A percentile compares a stretch with the other conserved stretches of the same genome.
Evolutionary conservation across 371 early-diverging fungal genomes (phyloP).

Genomic region (Mucor sp.): DNA sequence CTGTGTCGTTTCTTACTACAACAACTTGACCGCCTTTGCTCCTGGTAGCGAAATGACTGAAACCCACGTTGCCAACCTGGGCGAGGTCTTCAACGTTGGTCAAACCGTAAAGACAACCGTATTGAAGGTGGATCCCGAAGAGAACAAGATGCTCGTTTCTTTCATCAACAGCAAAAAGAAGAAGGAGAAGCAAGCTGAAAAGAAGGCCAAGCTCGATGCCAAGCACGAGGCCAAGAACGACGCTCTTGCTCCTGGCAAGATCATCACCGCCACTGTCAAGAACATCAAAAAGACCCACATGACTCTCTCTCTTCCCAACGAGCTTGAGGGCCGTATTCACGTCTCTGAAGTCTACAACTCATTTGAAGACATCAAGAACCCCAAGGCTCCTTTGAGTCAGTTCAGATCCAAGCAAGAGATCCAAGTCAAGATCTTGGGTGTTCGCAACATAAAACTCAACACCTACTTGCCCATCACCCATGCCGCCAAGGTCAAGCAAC

Average conservation of each 20-base stretch:
- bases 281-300: conserved; percentile 61
- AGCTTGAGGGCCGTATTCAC: conserved; percentile 70
- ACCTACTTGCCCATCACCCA: conserved; percentile 67
- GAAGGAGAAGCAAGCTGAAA: conserved; percentile 35
- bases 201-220: conserved; percentile 22
- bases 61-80: conserved; percentile 43
- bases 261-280: conserved; percentile 56
- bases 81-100: conserved; percentile 65
- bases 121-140: conserved; percentile 54
- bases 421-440: conserved; percentile 68
- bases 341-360: conserved; percentile 61
- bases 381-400: conserved; percentile 39
- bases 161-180: conserved; percentile 39
- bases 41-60: conserved; percentile 70
- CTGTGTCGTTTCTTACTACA: conserved; percentile 79
- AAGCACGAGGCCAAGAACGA: conserved; percentile 44
- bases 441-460: conserved; percentile 57
- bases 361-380: conserved; percentile 39
- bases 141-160: conserved; percentile 33
- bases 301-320: conserved; percentile 64
- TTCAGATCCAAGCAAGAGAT: conserved; percentile 46
- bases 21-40: conserved; percentile 68
- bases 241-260: conserved; percentile 58
- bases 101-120: conserved; percentile 84
- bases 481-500: conserved; percentile 26